Base-by-base conservation (phyloP, 2,329 filamentous ascomycete species). In the Macrophomina tecta region DNA sequence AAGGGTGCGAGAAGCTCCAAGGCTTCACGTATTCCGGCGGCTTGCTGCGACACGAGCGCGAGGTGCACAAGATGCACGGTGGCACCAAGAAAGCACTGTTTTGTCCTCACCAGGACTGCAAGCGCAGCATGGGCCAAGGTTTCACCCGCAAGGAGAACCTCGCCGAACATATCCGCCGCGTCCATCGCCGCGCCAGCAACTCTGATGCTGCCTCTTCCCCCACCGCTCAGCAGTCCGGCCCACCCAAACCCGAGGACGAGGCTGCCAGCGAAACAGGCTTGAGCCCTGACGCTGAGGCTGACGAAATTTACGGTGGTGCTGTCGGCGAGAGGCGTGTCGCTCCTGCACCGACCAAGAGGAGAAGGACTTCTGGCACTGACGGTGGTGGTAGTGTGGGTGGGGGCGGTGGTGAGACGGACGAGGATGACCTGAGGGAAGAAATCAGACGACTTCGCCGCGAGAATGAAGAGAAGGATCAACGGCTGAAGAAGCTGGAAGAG, bases 1-100 rank as follows among this genome's bases (percentile, higher is more conserved):
- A 87, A n/a, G 91, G 91, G 45, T 97, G 94, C 79, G 92, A 94
- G 74, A 97, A 97, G 74, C 86, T 97, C 0, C 91, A 92, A 63
- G 94, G 94, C 1, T 98, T 98, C 78, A 98, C 94, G 0, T 98
- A 98, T 77, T 94, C 92, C 0, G 94, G 94, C 16, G 94, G 94
- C 3, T 87, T 98, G 0, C 81, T 97, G 18, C 87, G 94, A 53
- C 94, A 98, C 80, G 91, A 97, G 79, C 90, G 94, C 69, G 94
- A 98, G 79, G 94, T 98, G 0, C 94, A 98, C 79, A 89, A 90
- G 78, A 93, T 94, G 80, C 91, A 97, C 73, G 92, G 93, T 65
- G 93, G 93, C 1, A 92, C 93, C 9, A 93, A 94, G 77, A 93
- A 96, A 69, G 90, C 91, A 2, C 86, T 97, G 65, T 91, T 92